Evolutionary conservation across 2,329 filamentous ascomycete genomes (phyloP).

Genomic region (Aspergillus tamarii): DNA sequence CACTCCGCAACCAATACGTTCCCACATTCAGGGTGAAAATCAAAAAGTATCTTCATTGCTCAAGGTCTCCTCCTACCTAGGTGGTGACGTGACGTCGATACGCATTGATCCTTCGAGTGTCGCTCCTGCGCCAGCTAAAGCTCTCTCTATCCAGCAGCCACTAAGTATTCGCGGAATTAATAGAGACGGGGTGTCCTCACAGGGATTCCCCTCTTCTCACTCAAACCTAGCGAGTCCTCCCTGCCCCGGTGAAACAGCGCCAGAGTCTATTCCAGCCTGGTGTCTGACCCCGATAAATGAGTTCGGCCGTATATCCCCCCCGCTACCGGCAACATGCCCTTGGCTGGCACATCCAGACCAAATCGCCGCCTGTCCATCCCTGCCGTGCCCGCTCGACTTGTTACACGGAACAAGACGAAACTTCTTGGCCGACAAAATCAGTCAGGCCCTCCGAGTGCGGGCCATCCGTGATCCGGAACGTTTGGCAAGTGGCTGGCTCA

Average conservation of each 20-base stretch:
- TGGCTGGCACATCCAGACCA: slow-evolving; percentile 10
- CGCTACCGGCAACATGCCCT: background rate
- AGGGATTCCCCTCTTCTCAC: background rate
- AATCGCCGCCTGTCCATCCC: slow-evolving; percentile 9
- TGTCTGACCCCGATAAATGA: background rate
- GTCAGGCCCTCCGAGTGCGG: slow-evolving; percentile 3
- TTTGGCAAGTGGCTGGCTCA: slow-evolving; percentile 14
- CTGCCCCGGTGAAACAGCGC: background rate
- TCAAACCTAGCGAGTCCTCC: background rate
- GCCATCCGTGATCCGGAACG: slow-evolving; percentile 15
- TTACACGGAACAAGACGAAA: slow-evolving; percentile 18
- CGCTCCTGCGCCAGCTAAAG: background rate
- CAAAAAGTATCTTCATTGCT: background rate
- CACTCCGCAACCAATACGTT: background rate
- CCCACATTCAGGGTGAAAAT: background rate
- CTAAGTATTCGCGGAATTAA: background rate
- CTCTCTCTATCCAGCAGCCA: background rate
- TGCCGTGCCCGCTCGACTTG: slow-evolving; percentile 15
- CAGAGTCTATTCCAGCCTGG: background rate
- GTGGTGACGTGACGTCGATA: background rate
- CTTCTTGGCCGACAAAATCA: slow-evolving; percentile 14
- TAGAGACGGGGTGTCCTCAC: background rate
- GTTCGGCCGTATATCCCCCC: background rate
- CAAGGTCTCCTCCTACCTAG: background rate
- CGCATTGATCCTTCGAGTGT: background rate